phyloP scores from a whole-genome alignment of 345 rosid species.

The Linum tenue region DNA sequence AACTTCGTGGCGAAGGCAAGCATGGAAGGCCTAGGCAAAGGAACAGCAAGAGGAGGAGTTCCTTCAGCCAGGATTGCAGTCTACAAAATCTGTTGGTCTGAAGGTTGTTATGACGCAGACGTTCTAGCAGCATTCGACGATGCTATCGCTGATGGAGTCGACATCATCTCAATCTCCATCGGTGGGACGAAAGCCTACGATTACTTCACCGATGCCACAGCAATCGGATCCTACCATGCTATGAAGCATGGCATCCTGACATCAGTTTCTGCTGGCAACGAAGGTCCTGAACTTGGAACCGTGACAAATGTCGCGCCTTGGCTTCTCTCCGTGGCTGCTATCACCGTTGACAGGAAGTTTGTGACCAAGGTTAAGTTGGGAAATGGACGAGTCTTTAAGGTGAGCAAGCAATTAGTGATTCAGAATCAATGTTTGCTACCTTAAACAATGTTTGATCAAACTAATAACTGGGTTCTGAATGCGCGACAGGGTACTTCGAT shows the following conservation, averaged over 20 bases:
- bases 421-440: too few relatives aligned
- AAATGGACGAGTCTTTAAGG: background rate
- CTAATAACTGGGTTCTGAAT: too few relatives aligned
- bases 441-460: too few relatives aligned
- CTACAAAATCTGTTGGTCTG: constrained; percentile 8
- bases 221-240: constrained; percentile 6
- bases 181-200: background rate
- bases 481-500: background rate
- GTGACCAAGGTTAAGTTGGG: background rate
- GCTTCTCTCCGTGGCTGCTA: constrained; percentile 3
- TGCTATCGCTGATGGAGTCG: constrained; percentile 6
- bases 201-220: background rate
- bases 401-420: background rate
- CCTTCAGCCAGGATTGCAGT: constrained; percentile 9
- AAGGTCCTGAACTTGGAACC: background rate
- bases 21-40: background rate
- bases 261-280: constrained; percentile 1
- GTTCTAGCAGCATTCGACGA: constrained; percentile 5
- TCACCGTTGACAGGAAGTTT: constrained; percentile 1
- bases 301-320: constrained; percentile 5
- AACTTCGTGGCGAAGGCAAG: background rate
- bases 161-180: constrained; percentile 2
- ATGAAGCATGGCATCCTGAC: constrained; percentile 6
- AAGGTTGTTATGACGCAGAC: background rate
- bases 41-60: constrained; percentile 7